Base-by-base conservation (phyloP, 2,329 filamentous ascomycete genomes). In the Neofusicoccum kwambonambiense region DNA sequence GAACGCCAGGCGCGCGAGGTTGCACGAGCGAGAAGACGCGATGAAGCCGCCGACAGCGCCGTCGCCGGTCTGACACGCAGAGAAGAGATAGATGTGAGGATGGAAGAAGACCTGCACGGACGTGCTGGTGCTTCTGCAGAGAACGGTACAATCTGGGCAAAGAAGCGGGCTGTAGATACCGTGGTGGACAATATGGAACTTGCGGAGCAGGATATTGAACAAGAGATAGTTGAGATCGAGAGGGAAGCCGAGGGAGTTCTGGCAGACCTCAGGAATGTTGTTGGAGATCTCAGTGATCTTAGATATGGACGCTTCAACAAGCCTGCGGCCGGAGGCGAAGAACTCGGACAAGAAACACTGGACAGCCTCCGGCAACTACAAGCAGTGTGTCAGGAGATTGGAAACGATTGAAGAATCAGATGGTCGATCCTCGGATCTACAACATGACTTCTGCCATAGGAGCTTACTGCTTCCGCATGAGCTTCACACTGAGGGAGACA, bases 281-380 rank as follows among this genome's bases (percentile, higher is more conserved):
- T 95, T 15, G 89, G 89, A 37, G 87, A 86, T 54, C 80, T 97
- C 74, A 96, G 92, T 76, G 91, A 96, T 76, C 82, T 96, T 64
- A 87, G 91, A 51, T 94, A 95, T 72, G 92, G 93, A 42, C 88
- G 88, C 64, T 84, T 95, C 65, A 76, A 78, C 44, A 79, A 78
- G 27, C 74, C 79, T 27, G 74, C 76, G 22, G 79, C 77, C 11
- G 83, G 86, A 41, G 90, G 90, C 68, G 76, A 82, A 22, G 82
- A 87, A 66, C 78, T 93, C 37, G 82, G 82, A 31, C 83, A 87
- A 52, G 89, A 93, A 69, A 85, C 92, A 35, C 79, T 92, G 17
- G 85, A 89, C 52, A 89, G 89, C 5, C 79, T 95, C 41, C 80
- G 82, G 67, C 83, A 84, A 67, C 80, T 92, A 39, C 86, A 90